Percentiles rank a stretch among this genome's conserved stretches.
These are phyloP conservation scores for Vigna reflexopilosa DNA, from an alignment of 306 rosid species.

Conservation along the genomic window DNA sequence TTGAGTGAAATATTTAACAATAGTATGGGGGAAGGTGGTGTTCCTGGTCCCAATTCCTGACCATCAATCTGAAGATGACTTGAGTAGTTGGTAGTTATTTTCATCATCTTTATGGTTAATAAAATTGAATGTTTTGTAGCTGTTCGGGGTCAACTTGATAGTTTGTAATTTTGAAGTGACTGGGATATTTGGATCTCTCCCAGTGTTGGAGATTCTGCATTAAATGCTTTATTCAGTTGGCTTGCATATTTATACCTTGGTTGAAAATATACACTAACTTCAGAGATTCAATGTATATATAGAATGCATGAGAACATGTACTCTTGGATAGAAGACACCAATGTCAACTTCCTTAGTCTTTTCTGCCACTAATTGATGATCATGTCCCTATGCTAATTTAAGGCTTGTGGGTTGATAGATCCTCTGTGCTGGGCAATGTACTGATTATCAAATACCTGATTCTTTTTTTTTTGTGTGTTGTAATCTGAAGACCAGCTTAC, in stretches of 20 bases:
- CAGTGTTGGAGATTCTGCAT: conserved; percentile 11
- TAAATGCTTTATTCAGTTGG: background rate
- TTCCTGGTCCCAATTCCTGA: background rate
- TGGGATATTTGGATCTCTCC: background rate
- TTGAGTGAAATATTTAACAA: background rate
- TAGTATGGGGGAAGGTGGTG: background rate
- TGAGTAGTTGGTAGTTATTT: background rate
- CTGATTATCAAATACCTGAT: background rate
- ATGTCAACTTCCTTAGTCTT: conserved; percentile 10
- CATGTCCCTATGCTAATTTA: no score
- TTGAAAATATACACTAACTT: conserved; percentile 16
- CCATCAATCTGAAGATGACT: background rate
- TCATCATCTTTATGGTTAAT: background rate
- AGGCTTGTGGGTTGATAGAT: background rate
- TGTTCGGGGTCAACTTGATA: background rate
- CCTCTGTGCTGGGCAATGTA: background rate
- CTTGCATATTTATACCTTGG: background rate
- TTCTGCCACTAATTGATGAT: conserved; percentile 11
- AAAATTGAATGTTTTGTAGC: background rate
- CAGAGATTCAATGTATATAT: background rate
- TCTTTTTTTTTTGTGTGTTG: background rate
- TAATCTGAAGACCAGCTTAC: background rate
- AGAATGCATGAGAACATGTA: background rate
- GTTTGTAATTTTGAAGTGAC: background rate
- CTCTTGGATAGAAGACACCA: conserved; percentile 6